These are phyloP conservation scores for Alternaria triticimaculans DNA, from an alignment of 2,329 filamentous ascomycete species.

Conservation along the genomic window DNA sequence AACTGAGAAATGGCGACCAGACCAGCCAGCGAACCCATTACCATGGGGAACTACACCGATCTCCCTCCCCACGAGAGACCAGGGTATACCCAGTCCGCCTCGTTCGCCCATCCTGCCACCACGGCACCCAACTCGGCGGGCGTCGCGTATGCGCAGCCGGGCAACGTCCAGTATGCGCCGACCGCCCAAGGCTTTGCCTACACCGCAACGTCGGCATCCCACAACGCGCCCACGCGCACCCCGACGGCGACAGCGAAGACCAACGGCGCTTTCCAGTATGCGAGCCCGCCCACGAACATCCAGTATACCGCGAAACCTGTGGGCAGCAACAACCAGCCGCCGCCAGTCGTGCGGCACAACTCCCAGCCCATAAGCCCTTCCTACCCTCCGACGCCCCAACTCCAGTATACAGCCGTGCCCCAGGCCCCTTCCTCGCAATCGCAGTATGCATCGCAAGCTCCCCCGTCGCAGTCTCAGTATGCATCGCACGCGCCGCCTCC, in stretches of 20 bases:
- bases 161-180: conserved; percentile 42
- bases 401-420: conserved; percentile 5
- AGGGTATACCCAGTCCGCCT: conserved; percentile 35
- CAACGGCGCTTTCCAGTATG: conserved; percentile 48
- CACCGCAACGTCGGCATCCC: conserved; percentile 32
- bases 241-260: conserved; percentile 18
- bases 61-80: conserved; percentile 54
- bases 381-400: conserved; percentile 20
- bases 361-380: conserved; percentile 29
- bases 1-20: conserved; percentile 45
- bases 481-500: conserved; percentile 27
- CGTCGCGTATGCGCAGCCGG: conserved; percentile 31
- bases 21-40: conserved; percentile 43
- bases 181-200: conserved; percentile 37
- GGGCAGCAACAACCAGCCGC: conserved; percentile 26
- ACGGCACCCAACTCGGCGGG: conserved; percentile 18
- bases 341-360: conserved; percentile 35
- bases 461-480: conserved; percentile 16
- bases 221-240: conserved; percentile 28
- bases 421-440: conserved; percentile 14
- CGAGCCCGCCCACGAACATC: conserved; percentile 49
- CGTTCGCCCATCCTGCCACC: conserved; percentile 20
- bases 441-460: conserved; percentile 33
- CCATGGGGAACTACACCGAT: conserved; percentile 55
- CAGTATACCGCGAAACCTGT: conserved; percentile 53